Conservation (phyloP, 345 rosid species). For the Boechera divaricarpa region DNA sequence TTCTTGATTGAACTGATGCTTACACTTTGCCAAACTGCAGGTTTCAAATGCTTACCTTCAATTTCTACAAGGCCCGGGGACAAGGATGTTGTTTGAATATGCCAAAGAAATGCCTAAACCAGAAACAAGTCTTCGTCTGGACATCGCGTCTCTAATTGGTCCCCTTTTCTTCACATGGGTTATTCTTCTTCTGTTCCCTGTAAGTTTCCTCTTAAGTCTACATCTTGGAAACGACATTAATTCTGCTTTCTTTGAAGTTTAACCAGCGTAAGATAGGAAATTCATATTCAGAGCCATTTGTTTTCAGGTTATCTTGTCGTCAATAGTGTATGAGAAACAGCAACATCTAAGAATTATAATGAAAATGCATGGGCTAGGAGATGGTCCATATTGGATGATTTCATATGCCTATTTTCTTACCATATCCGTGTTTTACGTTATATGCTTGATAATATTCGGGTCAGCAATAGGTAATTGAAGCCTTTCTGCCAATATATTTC, state of each 20-base stretch:
- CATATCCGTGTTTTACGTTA: conserved; percentile 68
- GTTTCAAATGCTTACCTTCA: conserved; percentile 85
- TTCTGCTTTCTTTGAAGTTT: background rate
- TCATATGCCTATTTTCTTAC: conserved; percentile 80
- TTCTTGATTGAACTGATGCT: conserved; percentile 51
- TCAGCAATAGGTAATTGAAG: conserved; percentile 69
- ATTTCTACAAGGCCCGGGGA: conserved; percentile 59
- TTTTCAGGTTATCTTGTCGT: conserved; percentile 70
- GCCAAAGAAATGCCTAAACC: conserved; percentile 85
- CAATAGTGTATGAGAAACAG: conserved; percentile 86
- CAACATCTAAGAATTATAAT: conserved; percentile 88
- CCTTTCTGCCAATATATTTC: background rate
- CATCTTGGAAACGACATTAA: background rate
- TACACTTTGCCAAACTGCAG: conserved; percentile 53
- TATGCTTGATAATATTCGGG: conserved; percentile 80
- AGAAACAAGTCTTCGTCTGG: conserved; percentile 54
- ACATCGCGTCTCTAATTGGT: conserved; percentile 79
- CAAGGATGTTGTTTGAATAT: conserved; percentile 66
- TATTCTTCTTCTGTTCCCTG: conserved; percentile 76
- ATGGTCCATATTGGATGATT: conserved; percentile 94
- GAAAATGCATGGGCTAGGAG: conserved; percentile 99
- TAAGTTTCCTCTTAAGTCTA: conserved; percentile 50
- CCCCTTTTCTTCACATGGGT: conserved; percentile 75
- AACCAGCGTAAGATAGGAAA: background rate
- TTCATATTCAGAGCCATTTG: conserved; percentile 12